Evolutionary conservation across 768 basidiomycete species (phyloP).

Genomic region (Agaricus sinodeliciosus): DNA sequence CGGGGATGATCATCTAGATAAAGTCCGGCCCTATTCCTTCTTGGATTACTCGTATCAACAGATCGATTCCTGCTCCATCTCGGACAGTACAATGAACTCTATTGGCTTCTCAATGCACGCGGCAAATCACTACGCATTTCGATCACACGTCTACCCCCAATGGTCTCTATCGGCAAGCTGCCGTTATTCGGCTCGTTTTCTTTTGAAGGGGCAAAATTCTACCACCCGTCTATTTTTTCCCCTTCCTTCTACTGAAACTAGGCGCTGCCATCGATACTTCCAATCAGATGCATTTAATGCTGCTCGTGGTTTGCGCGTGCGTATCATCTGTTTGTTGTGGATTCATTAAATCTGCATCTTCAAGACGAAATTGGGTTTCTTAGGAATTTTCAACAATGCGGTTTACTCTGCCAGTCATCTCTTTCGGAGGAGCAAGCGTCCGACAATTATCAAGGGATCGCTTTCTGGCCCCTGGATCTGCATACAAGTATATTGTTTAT

Average conservation of each 20-base stretch:
- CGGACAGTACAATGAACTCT: background rate
- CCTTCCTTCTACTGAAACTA: too few species aligned
- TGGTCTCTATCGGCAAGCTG: background rate
- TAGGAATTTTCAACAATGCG: too few species aligned
- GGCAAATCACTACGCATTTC: background rate
- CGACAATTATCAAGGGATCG: background rate
- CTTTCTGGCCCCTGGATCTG: background rate
- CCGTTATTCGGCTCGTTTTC: background rate
- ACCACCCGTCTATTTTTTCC: too few species aligned
- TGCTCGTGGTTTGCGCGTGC: conserved; percentile 6
- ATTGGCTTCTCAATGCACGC: background rate
- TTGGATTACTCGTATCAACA: background rate
- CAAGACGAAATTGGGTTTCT: too few species aligned
- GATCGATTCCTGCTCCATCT: conserved; percentile 4
- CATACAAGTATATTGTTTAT: background rate
- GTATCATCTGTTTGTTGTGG: background rate
- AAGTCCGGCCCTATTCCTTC: background rate
- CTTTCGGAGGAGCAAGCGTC: background rate
- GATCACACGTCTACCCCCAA: background rate
- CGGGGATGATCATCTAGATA: conserved; percentile 10
- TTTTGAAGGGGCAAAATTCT: background rate
- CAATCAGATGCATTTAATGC: background rate
- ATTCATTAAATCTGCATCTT: background rate
- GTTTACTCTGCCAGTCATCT: background rate
- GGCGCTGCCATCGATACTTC: background rate